A percentile compares a stretch with the other conserved stretches of the same genome.
These are phyloP conservation scores for Chenopodium formosanum DNA, from an alignment of 148 eudicot species.

Conservation along the genomic window DNA sequence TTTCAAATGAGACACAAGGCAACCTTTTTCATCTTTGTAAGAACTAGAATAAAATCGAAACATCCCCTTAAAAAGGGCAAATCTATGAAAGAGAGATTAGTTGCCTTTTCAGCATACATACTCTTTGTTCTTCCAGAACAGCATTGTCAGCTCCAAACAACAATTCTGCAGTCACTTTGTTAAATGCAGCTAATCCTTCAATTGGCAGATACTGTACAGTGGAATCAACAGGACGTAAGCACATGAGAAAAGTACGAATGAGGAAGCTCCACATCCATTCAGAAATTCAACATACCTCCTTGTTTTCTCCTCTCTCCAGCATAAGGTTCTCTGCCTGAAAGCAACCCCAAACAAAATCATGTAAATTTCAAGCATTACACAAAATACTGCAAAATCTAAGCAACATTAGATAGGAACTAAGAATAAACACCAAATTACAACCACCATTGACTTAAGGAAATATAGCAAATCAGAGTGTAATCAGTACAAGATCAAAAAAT, in stretches of 20 bases:
- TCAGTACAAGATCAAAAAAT: slow-evolving; percentile 1
- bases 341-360: not conserved
- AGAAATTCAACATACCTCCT: slow-evolving; percentile 66
- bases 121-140: slow-evolving; percentile 72
- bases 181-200: slow-evolving; percentile 96
- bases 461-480: not conserved
- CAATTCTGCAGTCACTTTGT: slow-evolving; percentile 86
- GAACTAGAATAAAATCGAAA: not conserved
- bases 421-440: not conserved
- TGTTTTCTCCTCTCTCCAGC: slow-evolving; percentile 92
- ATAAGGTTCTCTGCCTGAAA: slow-evolving; percentile 83
- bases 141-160: slow-evolving; percentile 88
- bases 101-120: slow-evolving; percentile 29
- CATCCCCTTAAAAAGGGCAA: not conserved
- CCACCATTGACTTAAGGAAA: not conserved
- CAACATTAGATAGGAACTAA: not conserved
- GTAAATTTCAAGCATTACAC: not conserved
- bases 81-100: not conserved
- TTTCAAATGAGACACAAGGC: not conserved
- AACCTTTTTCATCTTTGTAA: not conserved
- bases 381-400: not conserved
- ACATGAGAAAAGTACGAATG: slow-evolving; percentile 13
- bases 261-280: slow-evolving; percentile 3
- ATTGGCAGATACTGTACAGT: slow-evolving; percentile 82
- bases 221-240: slow-evolving; percentile 22